Evolutionary conservation across 768 basidiomycete genomes (phyloP).

Genomic region (Hortiboletus campestris): DNA sequence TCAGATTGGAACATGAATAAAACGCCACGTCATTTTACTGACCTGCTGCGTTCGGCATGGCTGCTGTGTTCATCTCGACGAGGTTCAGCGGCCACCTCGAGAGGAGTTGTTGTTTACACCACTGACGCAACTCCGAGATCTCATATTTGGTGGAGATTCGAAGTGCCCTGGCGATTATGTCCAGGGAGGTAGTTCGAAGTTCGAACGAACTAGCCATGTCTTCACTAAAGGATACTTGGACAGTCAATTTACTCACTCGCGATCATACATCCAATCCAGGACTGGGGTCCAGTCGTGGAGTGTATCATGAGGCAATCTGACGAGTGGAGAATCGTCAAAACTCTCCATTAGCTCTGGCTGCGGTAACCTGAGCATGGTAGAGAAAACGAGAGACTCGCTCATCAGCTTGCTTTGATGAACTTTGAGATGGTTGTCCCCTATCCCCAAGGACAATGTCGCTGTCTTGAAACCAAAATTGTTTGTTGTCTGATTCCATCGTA

Average conservation of each 20-base stretch:
- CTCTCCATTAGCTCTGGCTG: constrained; percentile 30
- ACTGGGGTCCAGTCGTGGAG: constrained; percentile 33
- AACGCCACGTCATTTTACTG: neutral
- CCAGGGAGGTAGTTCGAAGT: constrained; percentile 20
- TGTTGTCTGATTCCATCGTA: neutral
- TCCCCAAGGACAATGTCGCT: constrained; percentile 36
- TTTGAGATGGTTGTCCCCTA: constrained; percentile 25
- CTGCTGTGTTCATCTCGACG: constrained; percentile 25
- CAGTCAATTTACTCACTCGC: constrained; percentile 22
- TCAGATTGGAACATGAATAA: neutral
- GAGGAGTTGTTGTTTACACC: constrained; percentile 23
- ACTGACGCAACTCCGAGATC: constrained; percentile 27
- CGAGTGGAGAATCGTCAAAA: constrained; percentile 33
- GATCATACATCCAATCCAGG: constrained; percentile 34
- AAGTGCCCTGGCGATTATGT: constrained; percentile 28
- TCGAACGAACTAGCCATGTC: constrained; percentile 25
- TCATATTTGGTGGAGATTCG: constrained; percentile 44
- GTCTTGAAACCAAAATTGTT: constrained; percentile 32
- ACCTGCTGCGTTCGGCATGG: constrained; percentile 35
- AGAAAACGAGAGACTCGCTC: constrained; percentile 30
- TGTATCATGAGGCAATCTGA: constrained; percentile 29
- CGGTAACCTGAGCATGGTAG: constrained; percentile 37
- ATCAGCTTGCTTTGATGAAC: constrained; percentile 23
- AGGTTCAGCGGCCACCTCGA: constrained; percentile 32
- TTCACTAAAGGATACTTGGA: neutral